Evolutionary conservation across 441 rosid genomes (phyloP).

Genomic region (Geranium incanum): DNA sequence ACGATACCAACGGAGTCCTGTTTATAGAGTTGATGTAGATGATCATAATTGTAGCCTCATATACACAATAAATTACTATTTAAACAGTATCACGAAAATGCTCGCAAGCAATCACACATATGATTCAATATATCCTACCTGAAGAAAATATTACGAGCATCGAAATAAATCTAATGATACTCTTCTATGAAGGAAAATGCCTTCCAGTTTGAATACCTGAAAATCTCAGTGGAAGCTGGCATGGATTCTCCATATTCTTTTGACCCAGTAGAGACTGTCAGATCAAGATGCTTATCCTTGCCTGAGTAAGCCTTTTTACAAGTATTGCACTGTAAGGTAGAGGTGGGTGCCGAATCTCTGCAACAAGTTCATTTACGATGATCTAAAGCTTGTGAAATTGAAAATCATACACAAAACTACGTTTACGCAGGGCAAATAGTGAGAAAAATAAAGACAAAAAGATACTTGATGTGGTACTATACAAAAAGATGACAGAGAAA

Average conservation of each 20-base stretch:
- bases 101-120: too few relatives aligned
- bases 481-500: too few relatives aligned
- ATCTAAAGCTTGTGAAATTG: too few relatives aligned
- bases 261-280: slow-evolving; percentile 15
- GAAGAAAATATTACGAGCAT: too few relatives aligned
- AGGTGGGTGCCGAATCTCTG: slow-evolving; percentile 13
- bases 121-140: too few relatives aligned
- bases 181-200: not conserved
- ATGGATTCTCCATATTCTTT: slow-evolving; percentile 22
- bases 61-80: not conserved
- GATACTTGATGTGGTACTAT: too few relatives aligned
- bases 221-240: slow-evolving; percentile 19
- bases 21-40: not conserved
- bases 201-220: slow-evolving; percentile 16
- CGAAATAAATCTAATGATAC: too few relatives aligned
- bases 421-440: not conserved
- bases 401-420: not conserved
- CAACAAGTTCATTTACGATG: not conserved
- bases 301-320: slow-evolving; percentile 24
- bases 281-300: slow-evolving; percentile 22
- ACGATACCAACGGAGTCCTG: slow-evolving; percentile 18
- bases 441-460: not conserved
- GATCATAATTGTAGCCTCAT: not conserved
- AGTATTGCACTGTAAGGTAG: slow-evolving; percentile 18
- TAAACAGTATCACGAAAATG: not conserved